Percentiles rank a stretch among this genome's conserved stretches.
These are phyloP conservation scores for Lepidium campestre DNA, from an alignment of 441 rosid genomes.

Conservation along the genomic window DNA sequence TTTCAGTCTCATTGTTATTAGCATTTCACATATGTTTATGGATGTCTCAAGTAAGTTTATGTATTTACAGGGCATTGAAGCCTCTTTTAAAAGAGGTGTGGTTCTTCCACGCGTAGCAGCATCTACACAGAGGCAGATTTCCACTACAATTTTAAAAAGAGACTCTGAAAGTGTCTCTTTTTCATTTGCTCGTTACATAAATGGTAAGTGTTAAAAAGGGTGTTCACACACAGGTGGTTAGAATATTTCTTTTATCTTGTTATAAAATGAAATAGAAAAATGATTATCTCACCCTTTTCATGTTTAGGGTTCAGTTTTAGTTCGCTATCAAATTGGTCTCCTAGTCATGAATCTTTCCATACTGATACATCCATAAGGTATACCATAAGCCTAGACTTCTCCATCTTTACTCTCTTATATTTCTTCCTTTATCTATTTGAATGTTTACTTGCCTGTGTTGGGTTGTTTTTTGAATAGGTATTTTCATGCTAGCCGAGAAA, in stretches of 20 bases:
- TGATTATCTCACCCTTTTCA: background rate
- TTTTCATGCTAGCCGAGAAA: slow-evolving; percentile 55
- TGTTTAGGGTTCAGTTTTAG: slow-evolving; percentile 18
- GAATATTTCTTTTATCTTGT: background rate
- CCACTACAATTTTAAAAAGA: slow-evolving; percentile 12
- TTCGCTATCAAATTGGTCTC: slow-evolving; percentile 3
- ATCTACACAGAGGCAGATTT: slow-evolving; percentile 25
- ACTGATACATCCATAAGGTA: slow-evolving; percentile 20
- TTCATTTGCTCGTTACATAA: slow-evolving; percentile 26
- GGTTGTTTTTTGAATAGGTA: slow-evolving; percentile 33
- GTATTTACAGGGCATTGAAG: slow-evolving; percentile 47
- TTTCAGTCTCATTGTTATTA: background rate
- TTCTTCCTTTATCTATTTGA: background rate
- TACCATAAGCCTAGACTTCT: background rate
- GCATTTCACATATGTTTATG: slow-evolving; percentile 6
- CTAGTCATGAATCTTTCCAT: slow-evolving; percentile 1
- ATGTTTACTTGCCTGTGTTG: background rate
- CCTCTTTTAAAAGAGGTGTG: slow-evolving; percentile 35
- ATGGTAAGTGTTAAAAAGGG: slow-evolving; percentile 33
- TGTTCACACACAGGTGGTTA: background rate
- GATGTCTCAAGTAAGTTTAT: background rate
- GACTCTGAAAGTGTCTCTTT: slow-evolving; percentile 30
- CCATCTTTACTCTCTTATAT: background rate
- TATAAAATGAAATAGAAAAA: background rate
- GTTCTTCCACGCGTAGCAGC: slow-evolving; percentile 27